Percentiles rank a stretch among this genome's conserved stretches.
These are phyloP conservation scores for Aspergillus saccharolyticus DNA, from an alignment of 495 filamentous ascomycete species.

Conservation along the genomic window DNA sequence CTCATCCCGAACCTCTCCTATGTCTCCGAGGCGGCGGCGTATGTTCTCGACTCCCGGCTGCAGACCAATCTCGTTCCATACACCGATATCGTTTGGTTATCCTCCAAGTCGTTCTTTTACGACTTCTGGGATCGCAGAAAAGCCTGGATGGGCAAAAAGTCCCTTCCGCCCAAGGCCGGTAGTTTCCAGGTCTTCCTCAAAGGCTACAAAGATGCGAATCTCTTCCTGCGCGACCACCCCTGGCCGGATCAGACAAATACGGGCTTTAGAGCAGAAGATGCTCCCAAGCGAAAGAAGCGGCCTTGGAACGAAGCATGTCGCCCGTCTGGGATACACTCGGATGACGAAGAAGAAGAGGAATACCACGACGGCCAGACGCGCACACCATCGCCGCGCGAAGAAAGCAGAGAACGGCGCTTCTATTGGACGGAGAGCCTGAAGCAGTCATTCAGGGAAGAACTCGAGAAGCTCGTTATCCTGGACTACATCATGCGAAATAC, in stretches of 20 bases:
- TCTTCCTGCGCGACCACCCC: conserved; percentile 90
- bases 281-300: conserved; percentile 63
- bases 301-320: conserved; percentile 85
- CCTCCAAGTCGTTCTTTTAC: conserved; percentile 96
- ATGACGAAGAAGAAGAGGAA: conserved; percentile 72
- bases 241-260: conserved; percentile 93
- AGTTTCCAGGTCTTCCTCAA: conserved; percentile 98
- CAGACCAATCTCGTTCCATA: conserved; percentile 92
- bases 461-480: conserved; percentile 95
- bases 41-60: conserved; percentile 85
- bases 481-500: conserved; percentile 99
- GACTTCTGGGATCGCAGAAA: conserved; percentile 92
- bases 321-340: conserved; percentile 59
- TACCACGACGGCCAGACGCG: conserved; percentile 43
- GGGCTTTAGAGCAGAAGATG: conserved; percentile 67
- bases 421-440: conserved; percentile 87
- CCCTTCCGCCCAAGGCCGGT: conserved; percentile 85
- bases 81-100: conserved; percentile 89
- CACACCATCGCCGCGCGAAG: conserved; percentile 40
- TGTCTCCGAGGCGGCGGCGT: conserved; percentile 95
- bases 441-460: conserved; percentile 86
- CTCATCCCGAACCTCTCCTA: conserved; percentile 99
- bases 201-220: conserved; percentile 92
- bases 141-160: conserved; percentile 79
- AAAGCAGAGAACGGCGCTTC: conserved; percentile 53